Base-by-base conservation (phyloP, 1,284 basidiomycete species). In the Fomitiporia mediterranea region DNA sequence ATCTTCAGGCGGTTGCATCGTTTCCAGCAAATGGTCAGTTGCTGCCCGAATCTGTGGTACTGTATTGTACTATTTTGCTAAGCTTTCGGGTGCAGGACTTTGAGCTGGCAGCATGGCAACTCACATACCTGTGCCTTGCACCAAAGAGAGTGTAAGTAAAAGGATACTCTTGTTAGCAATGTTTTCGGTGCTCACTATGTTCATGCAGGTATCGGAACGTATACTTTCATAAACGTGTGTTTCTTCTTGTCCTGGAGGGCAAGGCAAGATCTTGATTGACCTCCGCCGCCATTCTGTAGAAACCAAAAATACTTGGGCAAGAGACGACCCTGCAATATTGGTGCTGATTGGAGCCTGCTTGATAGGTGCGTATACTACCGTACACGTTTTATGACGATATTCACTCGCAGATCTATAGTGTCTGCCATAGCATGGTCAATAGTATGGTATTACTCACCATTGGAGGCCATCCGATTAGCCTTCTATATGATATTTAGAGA, bases 281-380 rank as follows among this genome's bases (percentile, higher is more conserved):
- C 15, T 8, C 15, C 25, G 15, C 17, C 40, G n/a, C 9, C n/a
- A 53, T 54, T 46, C 61, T 34, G 2, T 38, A 91, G 92, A 97
- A 75, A 98, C 94, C n/a, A 97, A 97, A 78, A 97, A 98, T 69
- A 91, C 90, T 4, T 97, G 94, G 94, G 92, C 94, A 23, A 78
- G 94, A 69, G 94, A 98, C 69, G 94, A 97, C 68, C 94, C 94
- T 17, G 94, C 94, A 11, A 94, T 96, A 64, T 77, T 96, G 35
- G 79, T 96, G 43, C 79, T 97, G 49, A 84, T 96, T 53, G 80
- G 83, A 30, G 88, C 81, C 39, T 91, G 86, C 68, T 77, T 94
- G 13, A 76, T 75, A 58, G 81, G 91, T 93, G 59, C 57, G 82
- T 72, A 7, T 27, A 27, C n/a, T 23, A 35, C n/a, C n/a, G n/a